Base-by-base conservation (phyloP, 257 asterid species). In the Primulina eburnea region DNA sequence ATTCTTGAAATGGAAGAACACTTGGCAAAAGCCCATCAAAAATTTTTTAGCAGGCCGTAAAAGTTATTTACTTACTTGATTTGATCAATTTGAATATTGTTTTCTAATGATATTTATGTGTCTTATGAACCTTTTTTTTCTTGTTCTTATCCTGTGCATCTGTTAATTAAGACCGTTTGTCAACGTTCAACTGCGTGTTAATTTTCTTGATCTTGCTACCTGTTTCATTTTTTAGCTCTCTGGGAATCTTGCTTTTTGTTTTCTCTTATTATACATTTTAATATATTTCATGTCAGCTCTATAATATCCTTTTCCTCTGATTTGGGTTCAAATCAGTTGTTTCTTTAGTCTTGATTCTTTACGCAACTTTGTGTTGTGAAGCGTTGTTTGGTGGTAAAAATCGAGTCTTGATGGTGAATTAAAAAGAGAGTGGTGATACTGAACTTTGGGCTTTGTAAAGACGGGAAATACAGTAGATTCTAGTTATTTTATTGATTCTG, bases 401-500 rank as follows among this genome's bases (percentile, higher is more conserved):
- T 50, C 14, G 56, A 5, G 21, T 17, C 56, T 50, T 50, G 56
- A 50, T 50, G 21, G 56, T 50, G 56, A 16, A 50, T 50, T 16
- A 16, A 4, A 4, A 14, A 50, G 21, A 4, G 18, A 50, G 56
- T 16, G 20, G 56, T 17, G 56, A 50, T 50, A 5, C 56, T 16
- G 20, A 16, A 50, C 20, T 50, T 50, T 16, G 56, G 20, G 56
- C 56, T 50, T 50, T 50, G 56, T 4, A 4, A 4, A 7, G 53
- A 43, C n/a, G 6, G n/a, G n/a, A 43, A 11, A 6, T 17, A 12
- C n/a, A 2, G 12, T 12, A 50, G 21, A 50, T 50, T 16, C 20
- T 65, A 73, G 33, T 72, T 65, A 17, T 50, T 56, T 64, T 70
- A 70, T 52, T 72, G 83, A 58, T 78, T 83, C 62, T 33, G 82